phyloP scores from a whole-genome alignment of 2,329 filamentous ascomycete species.

The Fusarium tuaranense region DNA sequence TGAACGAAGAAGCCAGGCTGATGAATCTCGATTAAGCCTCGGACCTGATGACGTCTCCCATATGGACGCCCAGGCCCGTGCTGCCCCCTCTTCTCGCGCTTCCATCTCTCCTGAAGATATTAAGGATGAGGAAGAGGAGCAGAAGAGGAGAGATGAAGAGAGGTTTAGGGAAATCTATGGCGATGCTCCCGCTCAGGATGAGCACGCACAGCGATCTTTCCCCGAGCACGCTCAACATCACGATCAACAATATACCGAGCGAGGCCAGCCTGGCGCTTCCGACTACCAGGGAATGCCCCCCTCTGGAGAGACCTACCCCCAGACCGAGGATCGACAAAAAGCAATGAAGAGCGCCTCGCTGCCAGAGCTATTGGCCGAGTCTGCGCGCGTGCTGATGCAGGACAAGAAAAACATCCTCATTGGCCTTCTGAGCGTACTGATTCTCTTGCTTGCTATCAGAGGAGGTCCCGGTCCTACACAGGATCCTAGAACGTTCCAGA shows the following conservation, averaged over 20 bases:
- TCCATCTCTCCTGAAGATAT: conserved; percentile 22
- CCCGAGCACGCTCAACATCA: conserved; percentile 16
- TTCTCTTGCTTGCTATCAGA: conserved; percentile 62
- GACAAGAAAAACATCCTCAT: conserved; percentile 73
- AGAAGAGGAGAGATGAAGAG: conserved; percentile 60
- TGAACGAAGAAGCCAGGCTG: conserved; percentile 30
- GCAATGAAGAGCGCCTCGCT: conserved; percentile 61
- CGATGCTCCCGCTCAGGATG: conserved; percentile 16
- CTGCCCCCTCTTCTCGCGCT: conserved; percentile 21
- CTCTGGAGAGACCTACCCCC: conserved; percentile 44
- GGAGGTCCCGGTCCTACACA: conserved; percentile 37
- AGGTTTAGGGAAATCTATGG: conserved; percentile 65
- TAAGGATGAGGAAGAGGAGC: conserved; percentile 44
- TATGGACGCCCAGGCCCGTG: conserved; percentile 16
- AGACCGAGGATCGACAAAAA: conserved; percentile 45
- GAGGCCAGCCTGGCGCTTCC: conserved; percentile 38
- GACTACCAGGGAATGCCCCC: conserved; percentile 21
- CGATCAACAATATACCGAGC: conserved; percentile 45
- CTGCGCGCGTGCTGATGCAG: conserved; percentile 64
- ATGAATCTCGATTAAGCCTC: conserved; percentile 14
- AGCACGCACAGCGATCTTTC: conserved; percentile 14
- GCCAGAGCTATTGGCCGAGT: conserved; percentile 65
- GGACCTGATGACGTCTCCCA: conserved; percentile 35
- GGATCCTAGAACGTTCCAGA: conserved; percentile 46
- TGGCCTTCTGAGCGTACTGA: conserved; percentile 63